Evolutionary conservation across 2,329 filamentous ascomycete species (phyloP), one percentile per base, ranked within the genome.

Genomic region (Penicillium thymicola): DNA sequence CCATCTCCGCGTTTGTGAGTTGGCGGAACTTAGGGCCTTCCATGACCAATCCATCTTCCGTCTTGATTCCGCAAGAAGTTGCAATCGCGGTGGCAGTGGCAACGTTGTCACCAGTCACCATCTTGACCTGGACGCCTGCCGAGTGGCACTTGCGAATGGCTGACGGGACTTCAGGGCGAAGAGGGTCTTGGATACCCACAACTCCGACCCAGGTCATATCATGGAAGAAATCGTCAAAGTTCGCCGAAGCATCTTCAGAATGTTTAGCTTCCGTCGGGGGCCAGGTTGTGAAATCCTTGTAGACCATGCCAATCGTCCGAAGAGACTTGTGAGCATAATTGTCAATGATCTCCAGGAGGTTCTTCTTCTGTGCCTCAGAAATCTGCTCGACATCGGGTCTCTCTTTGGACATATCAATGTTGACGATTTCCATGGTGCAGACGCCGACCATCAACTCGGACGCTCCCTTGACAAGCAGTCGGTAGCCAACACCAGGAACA

Each of bases 171-270:
- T 87, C 86, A 6, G 82, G 80, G 54, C 88, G 80, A 18, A 90
- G 82, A 34, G 88, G 88, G 70, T 91, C 88, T 68, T 90, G 87
- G 67, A 91, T 90, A 64, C 88, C 88, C 47, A 89, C 86, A 40
- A 90, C 78, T 18, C 85, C 85, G 62, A 91, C 75, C 76, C 91
- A 89, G 5, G 82, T 85, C 84, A 93, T 90, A 52, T 89, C 80
- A 50, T 82, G 80, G 71, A 90, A 89, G 2, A 92, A 71, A 57
- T 85, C 83, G 16, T 86, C 82, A 57, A 92, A 89, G 5, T 85
- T 78, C 18, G 84, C 86, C 56, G 80, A 81, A 8, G 78, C 70
- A 63, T 89, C 86, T 59, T 87, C 83, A 32, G 80, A 71, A 30
- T 74, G 80, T 41, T 77, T 79, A n/a, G 79, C 80, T 21, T 80